phyloP scores from a whole-genome alignment of 2,329 filamentous ascomycete species.

The Cadophora gregata region DNA sequence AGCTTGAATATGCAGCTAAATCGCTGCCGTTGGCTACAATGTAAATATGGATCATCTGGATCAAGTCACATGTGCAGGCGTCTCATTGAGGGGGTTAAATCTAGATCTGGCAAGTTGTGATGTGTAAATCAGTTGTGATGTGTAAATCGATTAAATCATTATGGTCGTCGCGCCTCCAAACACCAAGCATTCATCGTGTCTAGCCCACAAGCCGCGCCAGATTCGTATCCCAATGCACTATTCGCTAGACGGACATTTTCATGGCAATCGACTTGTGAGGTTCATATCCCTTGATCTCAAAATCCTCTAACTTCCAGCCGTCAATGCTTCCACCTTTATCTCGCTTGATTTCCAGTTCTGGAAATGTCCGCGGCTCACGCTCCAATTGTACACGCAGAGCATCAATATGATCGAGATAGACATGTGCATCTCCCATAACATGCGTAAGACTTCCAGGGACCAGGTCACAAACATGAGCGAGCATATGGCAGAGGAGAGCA shows the following conservation, averaged over 20 bases:
- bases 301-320: slow-evolving; percentile 87
- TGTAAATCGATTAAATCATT: no score
- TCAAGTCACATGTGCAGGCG: no score
- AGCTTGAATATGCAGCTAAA: no score
- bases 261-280: slow-evolving; percentile 93
- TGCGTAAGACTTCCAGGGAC: slow-evolving; percentile 88
- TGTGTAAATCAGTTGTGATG: no score
- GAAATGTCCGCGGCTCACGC: slow-evolving; percentile 82
- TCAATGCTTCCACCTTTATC: slow-evolving; percentile 79
- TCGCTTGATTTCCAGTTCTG: slow-evolving; percentile 73
- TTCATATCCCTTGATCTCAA: slow-evolving; percentile 85
- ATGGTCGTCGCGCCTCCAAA: no score
- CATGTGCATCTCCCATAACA: slow-evolving; percentile 97
- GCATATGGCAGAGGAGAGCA: slow-evolving; percentile 91
- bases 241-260: slow-evolving; percentile 96
- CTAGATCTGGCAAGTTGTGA: no score
- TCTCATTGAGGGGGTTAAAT: no score
- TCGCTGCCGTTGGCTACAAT: no score
- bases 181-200: no score
- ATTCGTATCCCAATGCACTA: no score
- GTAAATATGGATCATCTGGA: no score
- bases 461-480: slow-evolving; percentile 85
- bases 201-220: no score
- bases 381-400: slow-evolving; percentile 81
- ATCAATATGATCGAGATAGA: slow-evolving; percentile 92